Evolutionary conservation across 139 green algal genomes (phyloP).

Genomic region (Asterochloris sp.): DNA sequence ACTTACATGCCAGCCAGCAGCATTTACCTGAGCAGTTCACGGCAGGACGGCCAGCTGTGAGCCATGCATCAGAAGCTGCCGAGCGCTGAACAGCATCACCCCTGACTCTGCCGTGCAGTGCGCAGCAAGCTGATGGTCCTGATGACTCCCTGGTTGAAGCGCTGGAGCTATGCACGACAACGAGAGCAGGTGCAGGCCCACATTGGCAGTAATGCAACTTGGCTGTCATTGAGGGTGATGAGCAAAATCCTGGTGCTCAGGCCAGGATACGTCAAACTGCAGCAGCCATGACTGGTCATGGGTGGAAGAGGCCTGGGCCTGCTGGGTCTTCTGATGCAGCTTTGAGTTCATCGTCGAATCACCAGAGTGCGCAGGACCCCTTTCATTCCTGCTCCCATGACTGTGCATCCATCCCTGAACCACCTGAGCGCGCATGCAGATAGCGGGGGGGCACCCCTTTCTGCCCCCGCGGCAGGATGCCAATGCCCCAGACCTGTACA

Average conservation of each 20-base stretch:
- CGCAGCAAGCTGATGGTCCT: conserved; percentile 89
- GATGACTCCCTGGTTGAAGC: conserved; percentile 82
- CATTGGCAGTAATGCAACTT: too few species aligned
- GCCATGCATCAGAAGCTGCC: too few species aligned
- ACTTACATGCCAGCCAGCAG: too few species aligned
- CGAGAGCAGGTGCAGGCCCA: conserved; percentile 65
- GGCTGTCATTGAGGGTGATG: too few species aligned
- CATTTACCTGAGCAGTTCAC: too few species aligned
- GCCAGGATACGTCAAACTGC: too few species aligned
- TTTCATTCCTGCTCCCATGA: not conserved
- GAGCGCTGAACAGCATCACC: not conserved
- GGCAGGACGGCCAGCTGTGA: too few species aligned
- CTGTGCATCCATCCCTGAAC: not conserved
- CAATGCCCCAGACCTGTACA: conserved; percentile 96
- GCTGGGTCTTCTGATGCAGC: too few species aligned
- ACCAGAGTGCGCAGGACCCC: not conserved
- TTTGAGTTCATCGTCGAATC: too few species aligned
- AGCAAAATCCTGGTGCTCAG: too few species aligned
- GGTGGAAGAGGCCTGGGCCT: too few species aligned
- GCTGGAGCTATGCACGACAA: conserved; percentile 78
- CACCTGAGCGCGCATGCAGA: conserved; percentile 36
- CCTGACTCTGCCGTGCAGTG: conserved; percentile 44
- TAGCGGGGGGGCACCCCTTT: conserved; percentile 77
- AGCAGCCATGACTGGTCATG: too few species aligned
- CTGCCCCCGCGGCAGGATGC: conserved; percentile 83